These are phyloP conservation scores for Aurifilum marmelostoma DNA, from an alignment of 2,329 filamentous ascomycete species.

Conservation along the genomic window DNA sequence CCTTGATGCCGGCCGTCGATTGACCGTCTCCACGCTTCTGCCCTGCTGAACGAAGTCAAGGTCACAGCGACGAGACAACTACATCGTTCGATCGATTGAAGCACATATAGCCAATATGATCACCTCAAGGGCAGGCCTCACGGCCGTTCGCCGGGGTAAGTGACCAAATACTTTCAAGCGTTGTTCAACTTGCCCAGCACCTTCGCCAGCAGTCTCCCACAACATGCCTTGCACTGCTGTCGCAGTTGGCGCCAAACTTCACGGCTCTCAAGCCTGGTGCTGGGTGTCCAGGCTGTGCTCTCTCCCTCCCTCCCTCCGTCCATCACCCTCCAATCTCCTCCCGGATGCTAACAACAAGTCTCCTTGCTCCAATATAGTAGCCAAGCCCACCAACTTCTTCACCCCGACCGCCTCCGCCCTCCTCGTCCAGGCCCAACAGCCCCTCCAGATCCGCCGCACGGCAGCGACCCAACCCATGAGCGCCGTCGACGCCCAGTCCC, in stretches of 20 bases:
- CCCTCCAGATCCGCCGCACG: constrained; percentile 46
- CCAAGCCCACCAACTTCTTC: constrained; percentile 52
- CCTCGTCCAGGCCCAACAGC: constrained; percentile 40
- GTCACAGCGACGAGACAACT: constrained; percentile 12
- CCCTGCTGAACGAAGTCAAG: not conserved
- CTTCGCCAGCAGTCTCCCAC: constrained; percentile 11
- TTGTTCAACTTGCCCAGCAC: constrained; percentile 8
- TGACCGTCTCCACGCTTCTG: constrained; percentile 17
- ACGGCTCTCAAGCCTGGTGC: not conserved
- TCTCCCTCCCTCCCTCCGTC: too few species aligned
- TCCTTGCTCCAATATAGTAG: constrained; percentile 36
- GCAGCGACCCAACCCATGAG: constrained; percentile 63
- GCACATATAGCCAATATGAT: constrained; percentile 49
- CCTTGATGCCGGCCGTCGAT: constrained; percentile 24
- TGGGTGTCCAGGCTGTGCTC: not conserved
- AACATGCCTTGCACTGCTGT: constrained; percentile 2
- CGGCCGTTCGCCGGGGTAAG: constrained; percentile 63
- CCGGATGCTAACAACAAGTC: not conserved
- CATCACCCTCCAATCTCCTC: not conserved
- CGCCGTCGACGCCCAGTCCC: constrained; percentile 55
- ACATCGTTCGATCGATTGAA: constrained; percentile 10
- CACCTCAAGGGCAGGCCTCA: constrained; percentile 60
- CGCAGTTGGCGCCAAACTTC: not conserved
- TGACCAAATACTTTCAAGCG: constrained; percentile 24
- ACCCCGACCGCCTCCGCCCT: constrained; percentile 50